A percentile compares a stretch with the other conserved stretches of the same genome.
These are phyloP conservation scores for Trypanosoma mega DNA, from an alignment of 208 protist species.

Conservation along the genomic window DNA sequence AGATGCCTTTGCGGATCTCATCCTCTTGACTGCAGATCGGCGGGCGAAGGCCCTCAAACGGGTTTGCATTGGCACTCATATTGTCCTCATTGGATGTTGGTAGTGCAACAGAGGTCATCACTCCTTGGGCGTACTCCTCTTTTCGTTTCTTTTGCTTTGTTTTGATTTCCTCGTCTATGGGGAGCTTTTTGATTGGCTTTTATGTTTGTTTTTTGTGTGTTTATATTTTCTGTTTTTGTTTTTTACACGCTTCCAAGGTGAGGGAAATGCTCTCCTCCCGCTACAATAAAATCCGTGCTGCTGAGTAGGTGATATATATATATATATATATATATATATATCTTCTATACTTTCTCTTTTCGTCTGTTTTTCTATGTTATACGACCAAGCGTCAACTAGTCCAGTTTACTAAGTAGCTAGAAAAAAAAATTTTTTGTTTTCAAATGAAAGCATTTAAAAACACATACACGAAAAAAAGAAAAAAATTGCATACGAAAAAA, in stretches of 20 bases:
- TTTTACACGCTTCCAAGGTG: background rate
- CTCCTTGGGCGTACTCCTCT: background rate
- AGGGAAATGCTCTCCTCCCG: too few relatives aligned
- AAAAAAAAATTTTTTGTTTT: background rate
- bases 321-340: too few relatives aligned
- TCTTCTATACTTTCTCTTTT: background rate
- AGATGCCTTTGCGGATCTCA: slow-evolving; percentile 87
- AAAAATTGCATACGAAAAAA: slow-evolving; percentile 5
- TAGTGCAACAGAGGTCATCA: slow-evolving; percentile 1
- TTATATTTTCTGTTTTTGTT: too few relatives aligned
- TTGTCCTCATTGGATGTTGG: background rate
- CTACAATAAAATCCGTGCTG: too few relatives aligned
- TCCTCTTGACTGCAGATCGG: slow-evolving; percentile 79
- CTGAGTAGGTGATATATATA: too few relatives aligned
- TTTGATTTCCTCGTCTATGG: background rate
- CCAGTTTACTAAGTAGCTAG: background rate
- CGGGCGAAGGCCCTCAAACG: slow-evolving; percentile 58
- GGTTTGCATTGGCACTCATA: slow-evolving; percentile 26
- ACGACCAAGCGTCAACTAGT: too few relatives aligned
- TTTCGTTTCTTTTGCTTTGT: too few relatives aligned
- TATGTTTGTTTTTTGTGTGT: background rate
- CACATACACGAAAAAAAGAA: too few relatives aligned
- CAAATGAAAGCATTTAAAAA: background rate
- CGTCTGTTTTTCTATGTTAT: background rate
- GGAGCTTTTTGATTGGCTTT: background rate